phyloP scores from a whole-genome alignment of 257 asterid species.

The Lantana camara region DNA sequence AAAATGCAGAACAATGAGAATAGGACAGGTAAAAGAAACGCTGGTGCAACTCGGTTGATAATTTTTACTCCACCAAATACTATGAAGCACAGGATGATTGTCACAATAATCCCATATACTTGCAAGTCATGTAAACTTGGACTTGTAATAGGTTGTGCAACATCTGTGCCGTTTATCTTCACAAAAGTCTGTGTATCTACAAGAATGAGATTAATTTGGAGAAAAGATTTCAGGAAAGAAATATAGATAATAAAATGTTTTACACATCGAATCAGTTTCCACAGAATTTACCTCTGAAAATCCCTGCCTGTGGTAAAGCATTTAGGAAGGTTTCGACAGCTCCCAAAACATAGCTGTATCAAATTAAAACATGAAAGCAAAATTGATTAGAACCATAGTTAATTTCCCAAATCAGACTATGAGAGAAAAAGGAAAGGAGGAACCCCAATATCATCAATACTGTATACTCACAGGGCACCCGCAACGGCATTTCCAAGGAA shows the following conservation, averaged over 20 bases:
- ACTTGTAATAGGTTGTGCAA: constrained; percentile 79
- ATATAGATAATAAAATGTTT: constrained; percentile 1
- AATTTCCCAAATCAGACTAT: constrained; percentile 6
- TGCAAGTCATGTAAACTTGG: constrained; percentile 97
- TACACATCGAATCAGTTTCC: constrained; percentile 15
- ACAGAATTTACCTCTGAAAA: constrained; percentile 72
- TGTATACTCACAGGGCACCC: constrained; percentile 91
- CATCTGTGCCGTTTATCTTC: constrained; percentile 76
- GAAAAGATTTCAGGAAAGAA: constrained; percentile 10
- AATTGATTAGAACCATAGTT: constrained; percentile 18
- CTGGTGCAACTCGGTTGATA: constrained; percentile 98
- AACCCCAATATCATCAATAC: constrained; percentile 19
- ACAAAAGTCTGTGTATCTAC: constrained; percentile 66
- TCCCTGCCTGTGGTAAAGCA: constrained; percentile 95
- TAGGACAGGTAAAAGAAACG: constrained; percentile 88
- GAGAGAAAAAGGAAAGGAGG: constrained; percentile 16
- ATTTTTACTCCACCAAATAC: constrained; percentile 99
- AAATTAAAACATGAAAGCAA: constrained; percentile 31
- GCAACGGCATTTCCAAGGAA: constrained; percentile 99
- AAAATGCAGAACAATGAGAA: constrained; percentile 88
- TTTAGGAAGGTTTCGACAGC: constrained; percentile 97
- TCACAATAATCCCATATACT: constrained; percentile 89
- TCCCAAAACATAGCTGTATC: constrained; percentile 88
- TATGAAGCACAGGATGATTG: constrained; percentile 89
- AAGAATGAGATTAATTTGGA: constrained; percentile 36